Base-by-base conservation (phyloP, 352 stramenopile genomes). In the Pythium sp. region DNA sequence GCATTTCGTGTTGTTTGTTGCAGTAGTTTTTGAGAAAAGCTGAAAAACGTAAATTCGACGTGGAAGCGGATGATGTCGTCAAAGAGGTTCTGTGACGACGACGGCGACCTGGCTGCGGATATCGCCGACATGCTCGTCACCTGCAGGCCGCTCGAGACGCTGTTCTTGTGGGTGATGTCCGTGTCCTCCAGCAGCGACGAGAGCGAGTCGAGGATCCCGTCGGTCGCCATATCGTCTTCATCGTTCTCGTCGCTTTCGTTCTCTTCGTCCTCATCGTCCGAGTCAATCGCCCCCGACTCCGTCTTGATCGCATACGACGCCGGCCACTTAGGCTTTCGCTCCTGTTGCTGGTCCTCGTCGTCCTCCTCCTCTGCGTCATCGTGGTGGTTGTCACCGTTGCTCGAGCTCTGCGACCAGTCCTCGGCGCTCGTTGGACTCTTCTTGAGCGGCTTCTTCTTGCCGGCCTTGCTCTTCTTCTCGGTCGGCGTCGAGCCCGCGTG, bases 11-110 rank as follows among this genome's bases (percentile, higher is more conserved):
- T n/a, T n/a, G n/a, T n/a, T n/a, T n/a, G n/a, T n/a, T n/a, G n/a
- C n/a, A n/a, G n/a, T n/a, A n/a, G n/a, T n/a, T n/a, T n/a, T n/a
- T n/a, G n/a, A n/a, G n/a, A n/a, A n/a, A n/a, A n/a, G n/a, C n/a
- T n/a, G n/a, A n/a, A n/a, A n/a, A n/a, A n/a, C n/a, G n/a, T n/a
- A n/a, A n/a, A n/a, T n/a, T 73, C 62, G 32, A 82, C 71, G 51
- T 82, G 75, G 64, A 82, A 82, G 56, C 75, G 75, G 53, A 82
- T 70, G 56, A 82, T 78, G 55, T 80, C 73, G 68, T 82, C 75
- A 41, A 82, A 65, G 30, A 82, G 64, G 36, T 73, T 78, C 58
- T 62, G 59, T 22, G 65, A 24, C 5, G 66, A 46, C 32, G 6
- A 38, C 56, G 36, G 18, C 9, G 54, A 43, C 6, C n/a, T 2